These are phyloP conservation scores for Jamesozyma spencerorum DNA, from an alignment of 805 yeast species.

Conservation along the genomic window DNA sequence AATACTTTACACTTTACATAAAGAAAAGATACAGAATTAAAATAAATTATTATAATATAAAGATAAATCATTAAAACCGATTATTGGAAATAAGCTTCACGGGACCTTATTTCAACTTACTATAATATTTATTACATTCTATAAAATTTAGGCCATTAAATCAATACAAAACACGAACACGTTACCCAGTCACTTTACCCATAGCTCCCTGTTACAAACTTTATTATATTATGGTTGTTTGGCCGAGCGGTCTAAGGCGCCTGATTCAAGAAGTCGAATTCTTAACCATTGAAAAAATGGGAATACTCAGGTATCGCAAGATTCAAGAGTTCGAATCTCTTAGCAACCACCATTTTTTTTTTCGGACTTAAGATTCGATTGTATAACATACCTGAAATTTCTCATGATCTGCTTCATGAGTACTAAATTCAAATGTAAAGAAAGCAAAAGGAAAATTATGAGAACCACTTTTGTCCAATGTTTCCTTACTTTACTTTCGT, in stretches of 20 bases:
- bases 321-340: slow-evolving; percentile 24
- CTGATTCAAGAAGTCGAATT: slow-evolving; percentile 18
- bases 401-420: neutral
- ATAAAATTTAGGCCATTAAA: too few species aligned
- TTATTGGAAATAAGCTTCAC: too few species aligned
- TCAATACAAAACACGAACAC: too few species aligned
- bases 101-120: too few species aligned
- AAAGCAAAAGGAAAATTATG: too few species aligned
- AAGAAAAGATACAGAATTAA: too few species aligned
- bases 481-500: neutral
- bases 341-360: slow-evolving; percentile 18
- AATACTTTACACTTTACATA: too few species aligned
- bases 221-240: slow-evolving; percentile 16
- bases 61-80: too few species aligned
- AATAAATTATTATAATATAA: too few species aligned
- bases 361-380: neutral
- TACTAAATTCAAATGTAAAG: neutral
- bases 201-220: too few species aligned
- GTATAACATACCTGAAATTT: neutral
- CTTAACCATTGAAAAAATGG: slow-evolving; percentile 7
- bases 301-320: slow-evolving; percentile 23
- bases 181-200: too few species aligned
- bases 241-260: slow-evolving; percentile 27
- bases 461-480: neutral
- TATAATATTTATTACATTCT: too few species aligned